phyloP scores from a whole-genome alignment of 208 protist species.

The Herpetomonas samuelpessoai region DNA sequence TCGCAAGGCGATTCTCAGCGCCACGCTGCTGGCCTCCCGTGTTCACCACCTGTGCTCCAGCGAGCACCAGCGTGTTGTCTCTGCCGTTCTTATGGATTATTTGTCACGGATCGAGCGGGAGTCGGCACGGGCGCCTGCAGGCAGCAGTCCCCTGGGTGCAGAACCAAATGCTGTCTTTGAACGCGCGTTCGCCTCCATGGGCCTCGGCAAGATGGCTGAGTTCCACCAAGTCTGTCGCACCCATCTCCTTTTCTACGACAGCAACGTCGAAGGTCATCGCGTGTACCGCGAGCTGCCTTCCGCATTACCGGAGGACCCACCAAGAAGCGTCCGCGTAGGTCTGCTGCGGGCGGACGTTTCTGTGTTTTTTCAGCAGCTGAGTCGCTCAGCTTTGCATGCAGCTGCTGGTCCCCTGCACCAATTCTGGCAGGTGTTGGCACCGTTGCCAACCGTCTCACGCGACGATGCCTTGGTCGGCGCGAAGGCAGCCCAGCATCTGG shows the following conservation, averaged over 20 bases:
- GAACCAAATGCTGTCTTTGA: not conserved
- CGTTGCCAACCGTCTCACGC: not conserved
- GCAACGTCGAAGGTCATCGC: not conserved
- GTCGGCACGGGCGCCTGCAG: no score
- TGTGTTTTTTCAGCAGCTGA: no score
- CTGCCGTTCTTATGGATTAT: no score
- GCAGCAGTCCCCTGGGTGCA: no score
- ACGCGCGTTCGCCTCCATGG: not conserved
- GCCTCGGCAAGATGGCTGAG: not conserved
- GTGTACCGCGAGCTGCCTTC: no score
- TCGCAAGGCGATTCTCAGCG: not conserved
- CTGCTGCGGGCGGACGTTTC: no score
- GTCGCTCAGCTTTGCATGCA: no score
- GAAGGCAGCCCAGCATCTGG: not conserved
- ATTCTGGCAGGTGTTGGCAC: not conserved
- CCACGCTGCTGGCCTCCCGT: not conserved
- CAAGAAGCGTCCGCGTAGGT: no score
- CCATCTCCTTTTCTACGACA: conserved; percentile 4
- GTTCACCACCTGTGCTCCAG: conserved; percentile 7
- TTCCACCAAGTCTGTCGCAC: not conserved
- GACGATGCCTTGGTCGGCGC: not conserved
- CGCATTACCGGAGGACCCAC: no score
- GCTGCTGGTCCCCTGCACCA: not conserved
- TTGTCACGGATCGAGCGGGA: no score
- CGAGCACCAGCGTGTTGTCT: conserved; percentile 6